Conservation (phyloP, 352 stramenopile species). For the Pythium aquatile region DNA sequence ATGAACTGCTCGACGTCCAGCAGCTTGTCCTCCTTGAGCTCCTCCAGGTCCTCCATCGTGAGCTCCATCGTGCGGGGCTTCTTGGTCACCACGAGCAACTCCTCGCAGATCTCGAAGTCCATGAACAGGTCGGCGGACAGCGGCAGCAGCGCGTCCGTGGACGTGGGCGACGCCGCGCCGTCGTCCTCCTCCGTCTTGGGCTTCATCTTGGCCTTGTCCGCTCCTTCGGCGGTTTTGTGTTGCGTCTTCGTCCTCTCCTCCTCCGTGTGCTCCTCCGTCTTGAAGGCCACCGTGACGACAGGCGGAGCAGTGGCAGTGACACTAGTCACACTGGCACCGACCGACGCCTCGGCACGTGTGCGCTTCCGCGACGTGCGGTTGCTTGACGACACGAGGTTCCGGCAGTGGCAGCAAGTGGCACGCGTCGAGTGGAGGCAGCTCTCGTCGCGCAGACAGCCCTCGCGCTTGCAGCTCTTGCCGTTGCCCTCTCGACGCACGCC, state of each 20-base stretch:
- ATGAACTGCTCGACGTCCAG: conserved; percentile 1
- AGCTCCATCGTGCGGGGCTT: conserved; percentile 8
- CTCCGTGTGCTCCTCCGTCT: neutral
- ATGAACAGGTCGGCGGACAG: conserved; percentile 18
- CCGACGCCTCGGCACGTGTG: conserved; percentile 20
- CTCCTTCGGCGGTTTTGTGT: neutral
- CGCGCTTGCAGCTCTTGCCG: conserved; percentile 60
- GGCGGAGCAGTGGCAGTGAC: neutral
- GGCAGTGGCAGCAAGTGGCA: conserved; percentile 75
- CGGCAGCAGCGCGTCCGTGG: conserved; percentile 18
- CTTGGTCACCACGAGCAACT: conserved; percentile 23
- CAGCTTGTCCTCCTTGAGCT: neutral
- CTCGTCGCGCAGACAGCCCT: conserved; percentile 59
- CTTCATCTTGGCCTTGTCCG: neutral
- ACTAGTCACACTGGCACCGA: neutral
- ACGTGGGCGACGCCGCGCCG: conserved; percentile 22
- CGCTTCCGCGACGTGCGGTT: conserved; percentile 40
- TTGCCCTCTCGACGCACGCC: conserved; percentile 61
- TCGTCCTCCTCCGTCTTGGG: conserved; percentile 3
- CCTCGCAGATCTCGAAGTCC: conserved; percentile 24
- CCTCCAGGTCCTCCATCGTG: neutral
- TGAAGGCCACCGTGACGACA: neutral
- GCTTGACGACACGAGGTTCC: conserved; percentile 69
- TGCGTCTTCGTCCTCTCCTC: neutral
- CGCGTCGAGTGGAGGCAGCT: conserved; percentile 68